Base-by-base conservation (phyloP, 2,329 filamentous ascomycete genomes). In the Verticillium nubilum region DNA sequence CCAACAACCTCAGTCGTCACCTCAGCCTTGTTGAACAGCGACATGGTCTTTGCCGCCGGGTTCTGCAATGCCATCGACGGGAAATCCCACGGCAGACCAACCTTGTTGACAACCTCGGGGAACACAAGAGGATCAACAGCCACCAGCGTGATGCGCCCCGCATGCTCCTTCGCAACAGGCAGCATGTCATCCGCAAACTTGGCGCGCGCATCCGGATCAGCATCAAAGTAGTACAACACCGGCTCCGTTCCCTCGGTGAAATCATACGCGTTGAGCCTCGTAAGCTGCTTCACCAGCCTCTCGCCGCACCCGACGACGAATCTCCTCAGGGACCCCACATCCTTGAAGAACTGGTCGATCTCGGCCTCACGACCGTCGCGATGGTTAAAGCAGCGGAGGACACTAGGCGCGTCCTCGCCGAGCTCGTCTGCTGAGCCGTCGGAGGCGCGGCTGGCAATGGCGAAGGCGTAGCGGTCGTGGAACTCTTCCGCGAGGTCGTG, bases 71-170 rank as follows among this genome's bases (percentile, higher is more conserved):
- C 60, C n/a, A 63, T 58, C 5, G 60, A 57, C 0, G 61, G 61
- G 29, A 63, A 63, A 3, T 37, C 35, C 59, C 60, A 59, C 35
- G 57, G 5, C 52, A 63, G 62, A 1, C 78, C 80, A 57, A 81
- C 65, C 35, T 69, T 69, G 15, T 64, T 59, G 1, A 71, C 65
- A 63, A 81, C 75, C 29, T 80, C 75, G 6, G 69, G 72, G 64
- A 81, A 82, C 59, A 80, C 76, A 23, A 64, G 58, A 0, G 72
- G 71, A 61, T 82, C 76, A 1, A 80, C 75, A 1, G 76, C 80
- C 3, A 78, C 74, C 61, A 83, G 80, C 58, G 67, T 69, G 13
- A 83, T 69, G 57, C 78, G 80, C 9, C 80, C 78, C 54, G 68
- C 63, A 66, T 78, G 80, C 62, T 74, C 74, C 60, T 74, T 75